Evolutionary conservation across 345 rosid species (phyloP).

Genomic region (Lepidium aucheri): DNA sequence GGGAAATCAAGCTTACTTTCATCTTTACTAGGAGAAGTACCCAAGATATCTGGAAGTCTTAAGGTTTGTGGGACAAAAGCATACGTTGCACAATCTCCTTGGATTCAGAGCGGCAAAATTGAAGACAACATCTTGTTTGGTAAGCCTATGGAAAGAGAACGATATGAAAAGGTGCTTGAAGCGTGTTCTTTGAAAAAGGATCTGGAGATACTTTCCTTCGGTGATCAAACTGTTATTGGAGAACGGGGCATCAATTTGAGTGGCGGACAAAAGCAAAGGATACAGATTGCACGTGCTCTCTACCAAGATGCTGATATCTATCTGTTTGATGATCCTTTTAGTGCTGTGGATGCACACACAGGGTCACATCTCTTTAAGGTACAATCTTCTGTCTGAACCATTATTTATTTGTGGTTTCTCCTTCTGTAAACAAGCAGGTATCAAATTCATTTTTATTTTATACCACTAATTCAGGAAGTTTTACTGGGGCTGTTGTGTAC

Average conservation of each 20-base stretch:
- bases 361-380: conserved; percentile 83
- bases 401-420: neutral
- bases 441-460: neutral
- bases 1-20: conserved; percentile 78
- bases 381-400: neutral
- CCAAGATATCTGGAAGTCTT: conserved; percentile 52
- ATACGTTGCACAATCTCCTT: conserved; percentile 76
- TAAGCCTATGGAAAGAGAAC: conserved; percentile 54
- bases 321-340: conserved; percentile 85
- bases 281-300: conserved; percentile 79
- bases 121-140: conserved; percentile 86
- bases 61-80: conserved; percentile 66
- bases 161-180: conserved; percentile 53
- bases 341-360: conserved; percentile 88
- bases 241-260: conserved; percentile 86
- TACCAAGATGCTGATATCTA: conserved; percentile 85
- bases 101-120: conserved; percentile 83
- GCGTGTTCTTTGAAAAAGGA: conserved; percentile 67
- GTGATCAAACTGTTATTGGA: conserved; percentile 79
- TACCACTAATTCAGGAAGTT: no score
- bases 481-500: conserved; percentile 41
- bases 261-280: conserved; percentile 85
- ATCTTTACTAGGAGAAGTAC: conserved; percentile 60
- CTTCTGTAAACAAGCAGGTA: neutral
- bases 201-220: conserved; percentile 59